These are phyloP conservation scores for Aspergillus intermedius DNA, from an alignment of 2,329 filamentous ascomycete genomes.

Conservation along the genomic window DNA sequence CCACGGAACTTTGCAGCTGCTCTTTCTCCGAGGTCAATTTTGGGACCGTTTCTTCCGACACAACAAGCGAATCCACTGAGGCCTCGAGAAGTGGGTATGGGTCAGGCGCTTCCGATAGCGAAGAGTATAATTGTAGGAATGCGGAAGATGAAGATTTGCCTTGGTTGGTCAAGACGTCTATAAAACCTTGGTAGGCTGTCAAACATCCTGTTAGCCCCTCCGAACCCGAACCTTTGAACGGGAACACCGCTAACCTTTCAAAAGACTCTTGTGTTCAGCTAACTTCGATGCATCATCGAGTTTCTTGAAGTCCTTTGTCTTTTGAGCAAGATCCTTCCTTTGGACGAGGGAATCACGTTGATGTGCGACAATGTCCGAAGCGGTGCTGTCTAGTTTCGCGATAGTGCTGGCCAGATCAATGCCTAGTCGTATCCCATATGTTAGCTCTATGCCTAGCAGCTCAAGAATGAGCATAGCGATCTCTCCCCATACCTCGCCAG, in stretches of 20 bases:
- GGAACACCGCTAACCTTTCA: slow-evolving; percentile 60
- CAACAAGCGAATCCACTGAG: slow-evolving; percentile 85
- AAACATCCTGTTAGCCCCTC: neutral
- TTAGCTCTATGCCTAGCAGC: slow-evolving; percentile 1
- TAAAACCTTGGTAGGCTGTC: slow-evolving; percentile 90
- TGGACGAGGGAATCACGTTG: slow-evolving; percentile 95
- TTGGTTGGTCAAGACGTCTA: slow-evolving; percentile 92
- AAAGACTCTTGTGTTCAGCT: slow-evolving; percentile 75
- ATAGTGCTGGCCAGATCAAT: slow-evolving; percentile 82
- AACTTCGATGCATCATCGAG: slow-evolving; percentile 84
- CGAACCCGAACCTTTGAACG: neutral
- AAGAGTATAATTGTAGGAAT: slow-evolving; percentile 88
- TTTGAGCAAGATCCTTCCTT: slow-evolving; percentile 94
- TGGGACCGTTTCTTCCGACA: slow-evolving; percentile 86
- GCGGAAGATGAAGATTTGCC: slow-evolving; percentile 90
- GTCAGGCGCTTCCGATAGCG: slow-evolving; percentile 89
- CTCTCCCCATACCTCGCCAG: slow-evolving; percentile 74
- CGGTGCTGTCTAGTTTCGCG: slow-evolving; percentile 79
- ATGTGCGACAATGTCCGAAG: slow-evolving; percentile 89
- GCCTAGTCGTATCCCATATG: slow-evolving; percentile 44
- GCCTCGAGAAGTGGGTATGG: slow-evolving; percentile 94
- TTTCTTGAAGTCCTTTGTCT: slow-evolving; percentile 96
- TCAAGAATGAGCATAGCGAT: neutral
- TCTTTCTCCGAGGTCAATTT: slow-evolving; percentile 84
- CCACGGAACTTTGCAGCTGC: slow-evolving; percentile 72